Base-by-base conservation (phyloP, 371 early-diverging fungal genomes). In the Syncephalastrum contaminatum region DNA sequence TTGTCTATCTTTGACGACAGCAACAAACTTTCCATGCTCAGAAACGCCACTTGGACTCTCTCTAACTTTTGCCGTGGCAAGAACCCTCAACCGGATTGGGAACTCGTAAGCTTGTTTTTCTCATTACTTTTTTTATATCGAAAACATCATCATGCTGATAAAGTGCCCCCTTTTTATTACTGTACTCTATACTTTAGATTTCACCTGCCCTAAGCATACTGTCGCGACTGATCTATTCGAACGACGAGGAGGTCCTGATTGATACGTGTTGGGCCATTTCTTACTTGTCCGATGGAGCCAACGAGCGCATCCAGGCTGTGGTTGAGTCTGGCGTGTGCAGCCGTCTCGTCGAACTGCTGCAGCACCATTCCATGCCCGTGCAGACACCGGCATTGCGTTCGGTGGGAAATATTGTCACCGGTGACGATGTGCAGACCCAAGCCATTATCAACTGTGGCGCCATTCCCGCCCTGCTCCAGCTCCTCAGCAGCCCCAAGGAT, bases 181-280 rank as follows among this genome's bases (percentile, higher is more conserved):
- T 36, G 19, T 15, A 19, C 24, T 40, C 24, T 15, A 8, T 5
- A 39, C 10, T 59, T 10, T 76, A 94, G 86, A 90, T 95, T 70
- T 63, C 82, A 10, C 90, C 96, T 20, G 93, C 94, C 43, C 81
- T 99, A 43, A 85, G 90, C 12, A 84, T 94, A 6, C 81, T 96
- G 19, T 87, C 94, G 39, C 90, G 92, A 62, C 81, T 98, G 56
- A 85, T 98, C 47, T 81, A 91, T 64, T 83, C 92, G 13, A 77
- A 76, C 15, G 99, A 99, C 66, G 91, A 93, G 44, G 99, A 99
- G 65, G 87, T 98, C 15, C 80, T 99, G 58, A 91, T 92, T 14
- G 99, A 99, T 71, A 90, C 98, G 14, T 98, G 98, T 81, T 99
- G 99, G 99, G 98, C 99, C 8, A 87, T 99, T 58, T 96, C 98